Conservation (phyloP, 2,329 filamentous ascomycete species). For the Aspergillus latus region DNA sequence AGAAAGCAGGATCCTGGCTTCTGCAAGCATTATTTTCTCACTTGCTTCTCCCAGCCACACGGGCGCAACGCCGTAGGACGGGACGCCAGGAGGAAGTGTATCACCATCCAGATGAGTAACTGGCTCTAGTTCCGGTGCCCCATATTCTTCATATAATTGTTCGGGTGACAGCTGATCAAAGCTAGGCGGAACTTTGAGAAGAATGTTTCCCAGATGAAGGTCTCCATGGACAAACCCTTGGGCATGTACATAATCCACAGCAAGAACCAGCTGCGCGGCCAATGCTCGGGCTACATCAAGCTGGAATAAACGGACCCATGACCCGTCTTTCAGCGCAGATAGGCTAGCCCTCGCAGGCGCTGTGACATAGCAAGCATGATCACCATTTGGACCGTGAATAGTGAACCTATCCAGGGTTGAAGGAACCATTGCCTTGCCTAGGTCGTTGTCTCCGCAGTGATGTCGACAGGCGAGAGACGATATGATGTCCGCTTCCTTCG, state of each 20-base stretch:
- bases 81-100: slow-evolving; percentile 22
- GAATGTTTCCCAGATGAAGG: slow-evolving; percentile 28
- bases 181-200: slow-evolving; percentile 19
- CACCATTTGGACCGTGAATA: slow-evolving; percentile 16
- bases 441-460: no score
- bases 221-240: slow-evolving; percentile 31
- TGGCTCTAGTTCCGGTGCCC: slow-evolving; percentile 21
- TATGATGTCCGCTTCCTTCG: no score
- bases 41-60: slow-evolving; percentile 23
- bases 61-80: slow-evolving; percentile 17
- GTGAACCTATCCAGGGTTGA: slow-evolving; percentile 11
- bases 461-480: no score
- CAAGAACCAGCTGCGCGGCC: slow-evolving; percentile 24
- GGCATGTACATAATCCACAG: slow-evolving; percentile 27
- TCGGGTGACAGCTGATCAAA: slow-evolving; percentile 24
- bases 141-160: slow-evolving; percentile 23
- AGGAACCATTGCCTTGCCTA: slow-evolving; percentile 12
- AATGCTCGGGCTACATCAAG: slow-evolving; percentile 19
- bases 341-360: slow-evolving; percentile 16
- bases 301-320: slow-evolving; percentile 16
- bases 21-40: slow-evolving; percentile 25
- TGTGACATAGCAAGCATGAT: slow-evolving; percentile 13
- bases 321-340: slow-evolving; percentile 9
- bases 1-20: slow-evolving; percentile 26
- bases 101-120: slow-evolving; percentile 25